Percentiles rank a stretch among this genome's conserved stretches.
These are phyloP conservation scores for Gymnopus androsaceus DNA, from an alignment of 1,284 basidiomycete species.

Conservation along the genomic window DNA sequence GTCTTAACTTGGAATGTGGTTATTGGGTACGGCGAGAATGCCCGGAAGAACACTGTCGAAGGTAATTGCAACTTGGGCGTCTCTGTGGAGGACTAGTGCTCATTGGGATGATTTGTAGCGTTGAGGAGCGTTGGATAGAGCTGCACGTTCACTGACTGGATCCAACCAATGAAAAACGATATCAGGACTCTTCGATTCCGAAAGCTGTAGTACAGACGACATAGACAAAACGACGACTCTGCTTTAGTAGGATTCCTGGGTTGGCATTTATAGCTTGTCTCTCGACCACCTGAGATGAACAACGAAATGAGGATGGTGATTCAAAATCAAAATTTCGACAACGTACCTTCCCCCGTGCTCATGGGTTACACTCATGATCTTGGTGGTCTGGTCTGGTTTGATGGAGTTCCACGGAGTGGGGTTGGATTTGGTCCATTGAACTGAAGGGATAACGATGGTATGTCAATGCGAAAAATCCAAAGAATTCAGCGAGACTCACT, in stretches of 20 bases:
- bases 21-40: too few relatives aligned
- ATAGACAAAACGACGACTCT: neutral
- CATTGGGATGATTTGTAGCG: too few relatives aligned
- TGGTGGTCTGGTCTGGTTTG: slow-evolving; percentile 26
- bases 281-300: slow-evolving; percentile 18
- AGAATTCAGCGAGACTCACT: slow-evolving; percentile 23
- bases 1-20: too few relatives aligned
- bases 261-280: slow-evolving; percentile 16
- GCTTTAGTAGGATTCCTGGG: neutral
- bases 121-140: too few relatives aligned
- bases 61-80: too few relatives aligned
- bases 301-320: neutral
- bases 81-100: too few relatives aligned
- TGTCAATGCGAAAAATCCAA: neutral
- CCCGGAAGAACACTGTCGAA: too few relatives aligned
- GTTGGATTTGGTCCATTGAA: slow-evolving; percentile 29
- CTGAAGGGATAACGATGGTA: slow-evolving; percentile 18
- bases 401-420: slow-evolving; percentile 27
- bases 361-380: slow-evolving; percentile 26
- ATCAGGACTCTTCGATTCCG: neutral
- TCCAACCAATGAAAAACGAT: too few relatives aligned
- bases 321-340: neutral
- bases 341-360: slow-evolving; percentile 19
- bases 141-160: too few relatives aligned
- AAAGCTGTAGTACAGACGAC: neutral